phyloP scores from a whole-genome alignment of 768 basidiomycete genomes.

The Hericium coralloides region DNA sequence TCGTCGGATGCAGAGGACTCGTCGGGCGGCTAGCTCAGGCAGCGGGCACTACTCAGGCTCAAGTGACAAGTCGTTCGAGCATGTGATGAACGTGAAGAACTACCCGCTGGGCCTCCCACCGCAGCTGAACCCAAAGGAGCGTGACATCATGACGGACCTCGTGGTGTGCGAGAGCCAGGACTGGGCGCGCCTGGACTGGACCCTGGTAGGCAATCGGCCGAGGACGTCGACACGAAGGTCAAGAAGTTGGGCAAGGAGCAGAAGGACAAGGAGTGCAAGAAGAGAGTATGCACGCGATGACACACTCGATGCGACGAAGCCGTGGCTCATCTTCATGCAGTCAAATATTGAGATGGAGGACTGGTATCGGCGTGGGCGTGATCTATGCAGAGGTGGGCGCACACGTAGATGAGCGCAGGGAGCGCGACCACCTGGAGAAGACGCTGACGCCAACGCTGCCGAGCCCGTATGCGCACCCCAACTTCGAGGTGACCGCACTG shows the following conservation, averaged over 20 bases:
- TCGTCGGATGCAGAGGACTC: conserved; percentile 40
- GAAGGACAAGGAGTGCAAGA: conserved; percentile 35
- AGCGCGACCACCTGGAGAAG: conserved; percentile 28
- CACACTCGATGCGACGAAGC: conserved; percentile 42
- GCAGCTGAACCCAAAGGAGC: conserved; percentile 76
- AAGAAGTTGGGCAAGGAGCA: conserved; percentile 33
- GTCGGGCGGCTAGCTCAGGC: conserved; percentile 13
- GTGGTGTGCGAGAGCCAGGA: conserved; percentile 92
- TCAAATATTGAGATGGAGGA: conserved; percentile 93
- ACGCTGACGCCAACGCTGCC: conserved; percentile 5
- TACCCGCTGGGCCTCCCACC: conserved; percentile 93
- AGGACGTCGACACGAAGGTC: conserved; percentile 22
- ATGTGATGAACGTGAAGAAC: conserved; percentile 90
- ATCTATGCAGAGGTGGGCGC: conserved; percentile 71
- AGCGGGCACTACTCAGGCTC: not conserved
- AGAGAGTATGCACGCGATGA: conserved; percentile 38
- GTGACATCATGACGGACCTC: conserved; percentile 95
- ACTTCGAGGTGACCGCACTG: conserved; percentile 15
- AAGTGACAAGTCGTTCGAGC: conserved; percentile 47
- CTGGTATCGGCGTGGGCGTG: conserved; percentile 66
- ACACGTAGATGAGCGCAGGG: conserved; percentile 61
- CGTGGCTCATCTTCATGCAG: conserved; percentile 93
- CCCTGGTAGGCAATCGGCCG: conserved; percentile 85
- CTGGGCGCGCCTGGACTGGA: conserved; percentile 81
- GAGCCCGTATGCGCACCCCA: not conserved